Evolutionary conservation across 2,329 filamentous ascomycete genomes (phyloP).

Genomic region (Cercospora beticola): DNA sequence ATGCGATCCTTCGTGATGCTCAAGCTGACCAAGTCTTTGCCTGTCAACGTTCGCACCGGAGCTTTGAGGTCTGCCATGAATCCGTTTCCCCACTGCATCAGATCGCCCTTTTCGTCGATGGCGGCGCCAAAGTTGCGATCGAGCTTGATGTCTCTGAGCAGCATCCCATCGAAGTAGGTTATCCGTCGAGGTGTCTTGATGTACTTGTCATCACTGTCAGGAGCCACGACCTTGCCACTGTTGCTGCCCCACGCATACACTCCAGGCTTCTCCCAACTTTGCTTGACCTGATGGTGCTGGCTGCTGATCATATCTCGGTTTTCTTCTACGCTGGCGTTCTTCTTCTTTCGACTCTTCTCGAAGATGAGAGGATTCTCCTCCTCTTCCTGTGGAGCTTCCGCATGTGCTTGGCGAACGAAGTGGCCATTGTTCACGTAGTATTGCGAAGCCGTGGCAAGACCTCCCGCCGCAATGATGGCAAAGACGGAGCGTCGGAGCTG

Average conservation of each 20-base stretch:
- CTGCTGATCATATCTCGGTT: conserved; percentile 75
- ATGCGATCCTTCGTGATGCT: conserved; percentile 80
- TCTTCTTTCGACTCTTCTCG: conserved; percentile 62
- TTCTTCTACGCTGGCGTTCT: conserved; percentile 63
- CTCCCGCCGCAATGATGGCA: conserved; percentile 45
- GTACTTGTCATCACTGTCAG: conserved; percentile 70
- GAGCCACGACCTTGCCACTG: conserved; percentile 77
- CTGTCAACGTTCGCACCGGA: conserved; percentile 71
- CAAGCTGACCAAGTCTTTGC: conserved; percentile 76
- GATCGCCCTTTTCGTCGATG: conserved; percentile 80
- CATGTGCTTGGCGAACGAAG: conserved; percentile 46
- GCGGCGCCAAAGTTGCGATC: conserved; percentile 80
- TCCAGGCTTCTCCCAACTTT: conserved; percentile 77
- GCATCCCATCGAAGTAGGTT: conserved; percentile 75
- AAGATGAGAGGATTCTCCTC: conserved; percentile 59
- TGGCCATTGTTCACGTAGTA: conserved; percentile 44
- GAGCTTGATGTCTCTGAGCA: conserved; percentile 84
- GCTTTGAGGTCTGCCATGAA: conserved; percentile 64
- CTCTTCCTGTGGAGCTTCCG: conserved; percentile 48
- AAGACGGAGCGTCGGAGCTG: conserved; percentile 48
- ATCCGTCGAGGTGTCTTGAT: conserved; percentile 81
- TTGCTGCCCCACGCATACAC: conserved; percentile 96
- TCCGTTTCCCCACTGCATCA: conserved; percentile 86
- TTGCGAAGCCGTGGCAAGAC: conserved; percentile 47
- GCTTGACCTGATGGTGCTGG: conserved; percentile 83